Evolutionary conservation across 306 rosid genomes (phyloP), one percentile per base, ranked within the genome.

Genomic region (Castanea sativa): DNA sequence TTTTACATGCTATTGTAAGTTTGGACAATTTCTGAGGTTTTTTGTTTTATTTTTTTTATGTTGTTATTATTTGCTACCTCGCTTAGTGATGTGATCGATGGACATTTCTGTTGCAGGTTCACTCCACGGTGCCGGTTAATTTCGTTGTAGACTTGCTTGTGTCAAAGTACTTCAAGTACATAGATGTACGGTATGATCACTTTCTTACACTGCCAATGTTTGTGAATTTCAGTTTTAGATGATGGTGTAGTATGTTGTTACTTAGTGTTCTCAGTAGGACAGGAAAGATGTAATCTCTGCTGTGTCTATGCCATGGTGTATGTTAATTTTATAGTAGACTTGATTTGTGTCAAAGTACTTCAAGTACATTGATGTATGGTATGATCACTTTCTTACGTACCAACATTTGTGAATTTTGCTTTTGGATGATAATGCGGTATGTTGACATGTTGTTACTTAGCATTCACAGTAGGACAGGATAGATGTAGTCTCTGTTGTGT

Each of bases 101-200:
- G 6, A 15, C 5, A 0, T 75, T 43, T 23, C 55, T 16, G 72
- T 73, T 58, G 84, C 83, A 92, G 99, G 88, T 87, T 67, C 58
- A 87, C 81, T 85, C 90, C 25, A 30, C 76, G 1, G 29, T 73
- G 63, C 41, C 87, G 0, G 78, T 74, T 61, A 53, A 68, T 23
- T 70, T 82, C 73, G 56, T 88, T 71, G 79, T 89, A 76, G 93
- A 89, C 82, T 84, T 95, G 87, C 93, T 92, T 1, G 83, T 79
- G 43, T 85, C 89, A 0, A 95, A 95, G 83, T 92, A 95, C 85
- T 91, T 91, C 82, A 80, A 83, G 86, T 88, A 92, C 74, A 78
- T 93, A 6, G 97, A 95, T 73, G 86, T 95, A 51, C 85, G 98
- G 99, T 95, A 91, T 80, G 90, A 73, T 76, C 76, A 67, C 72